Evolutionary conservation across 2,329 filamentous ascomycete species (phyloP), one percentile per base, ranked within the genome.

Genomic region (Cytospora schulzeri): DNA sequence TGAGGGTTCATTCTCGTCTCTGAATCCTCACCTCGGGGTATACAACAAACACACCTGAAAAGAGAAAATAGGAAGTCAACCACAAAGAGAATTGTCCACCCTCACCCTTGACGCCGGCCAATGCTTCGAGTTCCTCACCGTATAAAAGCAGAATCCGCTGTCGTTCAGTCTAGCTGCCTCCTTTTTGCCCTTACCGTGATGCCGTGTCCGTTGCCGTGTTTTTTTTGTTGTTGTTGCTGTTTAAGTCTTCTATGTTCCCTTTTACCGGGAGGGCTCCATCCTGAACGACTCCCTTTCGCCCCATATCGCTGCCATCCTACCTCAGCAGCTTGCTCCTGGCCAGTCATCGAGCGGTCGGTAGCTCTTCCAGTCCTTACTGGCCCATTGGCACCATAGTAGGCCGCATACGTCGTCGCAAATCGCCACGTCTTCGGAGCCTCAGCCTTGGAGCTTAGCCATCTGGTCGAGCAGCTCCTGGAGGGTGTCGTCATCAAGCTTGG

Each of bases 401-500:
- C 38, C 9, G 15, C n/a, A 50, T 4, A 17, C 4, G 11, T 26
- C n/a, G 28, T 50, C 59, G 38, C 52, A 50, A 22, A 31, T 11
- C 9, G 26, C 29, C 51, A 24, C 59, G 33, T 3, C 29, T 17
- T n/a, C 4, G 8, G 19, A 7, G 4, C 35, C 17, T 31, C 48
- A 67, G 55, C 75, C 77, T 71, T 84, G 82, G 56, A 96, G 81
- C 82, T 96, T 96, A 71, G 88, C 91, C 78, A 98, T 90, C 80
- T 99, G 93, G 73, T 97, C 89, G 64, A 99, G 84, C 64, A 98
- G 81, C 68, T 93, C 89, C 77, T 96, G 90, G 68, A 99, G 79
- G 70, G 96, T 92, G 41, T 92, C 91, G 75, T 98, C 94, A 67
- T 85, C 85, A 73, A 98, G 96, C 80, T 99, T 99, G 77, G 93